Conservation (phyloP, 2,329 filamentous ascomycete genomes). For the Penicillium sp. region DNA sequence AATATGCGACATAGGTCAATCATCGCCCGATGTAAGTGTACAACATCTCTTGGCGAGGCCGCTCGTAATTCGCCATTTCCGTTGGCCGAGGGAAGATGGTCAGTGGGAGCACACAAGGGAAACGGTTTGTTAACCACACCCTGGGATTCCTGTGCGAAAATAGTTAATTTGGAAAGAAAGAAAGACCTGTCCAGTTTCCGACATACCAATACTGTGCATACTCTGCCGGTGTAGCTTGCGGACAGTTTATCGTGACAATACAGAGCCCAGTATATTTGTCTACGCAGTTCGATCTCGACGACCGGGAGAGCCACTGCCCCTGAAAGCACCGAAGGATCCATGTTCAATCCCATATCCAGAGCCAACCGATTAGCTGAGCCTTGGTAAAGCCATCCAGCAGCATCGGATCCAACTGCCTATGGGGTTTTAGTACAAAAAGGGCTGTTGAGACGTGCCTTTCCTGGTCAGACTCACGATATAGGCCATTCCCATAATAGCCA, state of each 20-base stretch:
- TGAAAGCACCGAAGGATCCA: slow-evolving; percentile 33
- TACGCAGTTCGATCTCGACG: slow-evolving; percentile 34
- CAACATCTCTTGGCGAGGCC: slow-evolving; percentile 19
- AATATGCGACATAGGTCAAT: slow-evolving; percentile 33
- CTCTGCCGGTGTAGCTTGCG: slow-evolving; percentile 38
- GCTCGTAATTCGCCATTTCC: slow-evolving; percentile 19
- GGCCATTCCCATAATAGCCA: slow-evolving; percentile 32
- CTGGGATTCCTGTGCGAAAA: slow-evolving; percentile 29
- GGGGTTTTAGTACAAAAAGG: background rate
- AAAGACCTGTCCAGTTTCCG: no score
- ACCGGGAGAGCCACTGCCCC: slow-evolving; percentile 26
- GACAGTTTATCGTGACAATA: slow-evolving; percentile 41
- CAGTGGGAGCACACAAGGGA: slow-evolving; percentile 13
- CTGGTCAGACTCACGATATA: slow-evolving; percentile 28
- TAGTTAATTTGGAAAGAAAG: background rate
- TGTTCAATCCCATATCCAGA: slow-evolving; percentile 43
- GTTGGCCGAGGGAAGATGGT: slow-evolving; percentile 13
- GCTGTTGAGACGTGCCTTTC: background rate
- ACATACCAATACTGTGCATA: slow-evolving; percentile 40
- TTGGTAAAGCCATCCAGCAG: slow-evolving; percentile 41
- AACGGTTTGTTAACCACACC: slow-evolving; percentile 32
- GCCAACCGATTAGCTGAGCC: slow-evolving; percentile 41
- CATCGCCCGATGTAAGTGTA: slow-evolving; percentile 28
- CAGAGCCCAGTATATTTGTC: slow-evolving; percentile 41
- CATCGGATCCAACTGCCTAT: slow-evolving; percentile 39